Evolutionary conservation across 257 asterid genomes (phyloP).

Genomic region (Rubia yunnanensis): DNA sequence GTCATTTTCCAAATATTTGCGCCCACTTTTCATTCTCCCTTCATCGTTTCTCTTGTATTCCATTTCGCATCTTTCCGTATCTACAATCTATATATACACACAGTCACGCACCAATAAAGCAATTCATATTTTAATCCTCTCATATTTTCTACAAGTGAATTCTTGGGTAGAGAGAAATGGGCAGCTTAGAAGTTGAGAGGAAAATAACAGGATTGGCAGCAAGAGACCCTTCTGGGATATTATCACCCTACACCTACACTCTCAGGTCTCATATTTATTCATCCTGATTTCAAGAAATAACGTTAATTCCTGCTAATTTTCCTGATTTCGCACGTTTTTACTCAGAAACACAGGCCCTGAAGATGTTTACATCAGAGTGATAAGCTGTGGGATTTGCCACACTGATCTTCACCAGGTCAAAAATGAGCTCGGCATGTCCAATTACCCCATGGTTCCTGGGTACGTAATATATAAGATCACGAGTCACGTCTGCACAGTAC

Average conservation of each 20-base stretch:
- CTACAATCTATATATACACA: neutral
- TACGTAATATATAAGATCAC: no score
- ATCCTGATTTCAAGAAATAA: neutral
- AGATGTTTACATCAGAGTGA: constrained; percentile 73
- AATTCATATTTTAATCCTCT: neutral
- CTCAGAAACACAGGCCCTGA: constrained; percentile 68
- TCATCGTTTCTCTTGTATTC: neutral
- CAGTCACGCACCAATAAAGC: neutral
- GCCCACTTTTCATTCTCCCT: neutral
- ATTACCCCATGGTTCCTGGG: constrained; percentile 99
- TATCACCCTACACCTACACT: constrained; percentile 63
- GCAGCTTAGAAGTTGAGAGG: constrained; percentile 54
- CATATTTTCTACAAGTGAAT: neutral
- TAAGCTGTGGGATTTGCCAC: constrained; percentile 85
- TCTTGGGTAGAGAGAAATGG: constrained; percentile 27
- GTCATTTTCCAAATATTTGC: neutral
- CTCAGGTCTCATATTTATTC: constrained; percentile 44
- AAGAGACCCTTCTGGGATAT: constrained; percentile 71
- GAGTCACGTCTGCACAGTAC: no score
- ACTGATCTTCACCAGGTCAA: constrained; percentile 76
- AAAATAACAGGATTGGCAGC: constrained; percentile 79
- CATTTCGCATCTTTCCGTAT: neutral
- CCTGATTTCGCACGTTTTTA: neutral
- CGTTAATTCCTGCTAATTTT: neutral
- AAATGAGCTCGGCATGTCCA: constrained; percentile 93